phyloP scores from a whole-genome alignment of 345 rosid genomes.

The Cardamine occulta region DNA sequence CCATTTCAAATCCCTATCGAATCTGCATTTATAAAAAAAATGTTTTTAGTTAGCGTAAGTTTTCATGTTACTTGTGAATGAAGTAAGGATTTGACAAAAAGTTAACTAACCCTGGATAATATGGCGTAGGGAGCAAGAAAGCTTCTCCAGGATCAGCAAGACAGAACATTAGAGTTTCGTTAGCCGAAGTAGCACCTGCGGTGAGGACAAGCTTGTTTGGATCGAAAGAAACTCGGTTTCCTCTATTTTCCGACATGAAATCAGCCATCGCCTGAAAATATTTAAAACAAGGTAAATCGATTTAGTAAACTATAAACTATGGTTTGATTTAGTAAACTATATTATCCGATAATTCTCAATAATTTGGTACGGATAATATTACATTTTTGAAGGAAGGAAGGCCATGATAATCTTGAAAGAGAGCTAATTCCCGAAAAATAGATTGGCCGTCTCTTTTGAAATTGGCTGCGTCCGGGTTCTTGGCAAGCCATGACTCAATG shows the following conservation, averaged over 20 bases:
- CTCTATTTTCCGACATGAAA: slow-evolving; percentile 80
- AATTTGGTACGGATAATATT: slow-evolving; percentile 12
- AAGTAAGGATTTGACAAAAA: slow-evolving; percentile 31
- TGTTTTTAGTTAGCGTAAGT: slow-evolving; percentile 32
- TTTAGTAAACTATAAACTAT: slow-evolving; percentile 26
- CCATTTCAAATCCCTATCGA: slow-evolving; percentile 77
- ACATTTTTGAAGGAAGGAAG: slow-evolving; percentile 68
- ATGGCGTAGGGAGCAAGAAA: slow-evolving; percentile 80
- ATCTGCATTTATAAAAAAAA: slow-evolving; percentile 45
- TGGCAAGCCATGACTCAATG: slow-evolving; percentile 69
- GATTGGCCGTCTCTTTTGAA: slow-evolving; percentile 64
- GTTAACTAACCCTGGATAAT: slow-evolving; percentile 75
- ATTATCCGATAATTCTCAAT: not conserved
- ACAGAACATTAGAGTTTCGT: slow-evolving; percentile 76
- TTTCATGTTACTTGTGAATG: slow-evolving; percentile 34
- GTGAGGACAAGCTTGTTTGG: slow-evolving; percentile 63
- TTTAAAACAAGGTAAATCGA: not conserved
- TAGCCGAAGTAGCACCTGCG: slow-evolving; percentile 84
- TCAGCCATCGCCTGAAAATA: slow-evolving; percentile 62
- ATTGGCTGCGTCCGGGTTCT: slow-evolving; percentile 63
- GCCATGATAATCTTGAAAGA: slow-evolving; percentile 84
- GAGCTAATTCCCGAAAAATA: slow-evolving; percentile 77
- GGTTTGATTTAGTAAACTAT: no score
- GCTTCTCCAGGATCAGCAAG: slow-evolving; percentile 74
- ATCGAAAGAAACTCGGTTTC: slow-evolving; percentile 67